Percentiles rank a stretch among this genome's conserved stretches.
Evolutionary conservation across 2,329 filamentous ascomycete genomes (phyloP).

Genomic region (Fusarium circinatum): DNA sequence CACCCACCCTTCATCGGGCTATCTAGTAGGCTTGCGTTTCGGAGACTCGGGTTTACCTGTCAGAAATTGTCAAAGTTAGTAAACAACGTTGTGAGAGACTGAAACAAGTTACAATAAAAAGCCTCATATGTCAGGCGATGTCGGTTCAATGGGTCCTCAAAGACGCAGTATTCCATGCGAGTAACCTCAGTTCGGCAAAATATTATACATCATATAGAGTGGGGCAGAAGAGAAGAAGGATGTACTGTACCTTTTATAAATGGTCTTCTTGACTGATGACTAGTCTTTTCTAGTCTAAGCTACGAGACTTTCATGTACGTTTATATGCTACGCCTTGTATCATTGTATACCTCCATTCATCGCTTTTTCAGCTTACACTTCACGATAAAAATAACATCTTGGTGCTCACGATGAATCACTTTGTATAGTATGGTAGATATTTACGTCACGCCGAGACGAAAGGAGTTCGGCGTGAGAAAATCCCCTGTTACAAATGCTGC

Average conservation of each 20-base stretch:
- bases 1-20: rapidly evolving
- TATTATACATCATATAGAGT: slow-evolving; percentile 14
- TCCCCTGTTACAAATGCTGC: not conserved
- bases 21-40: not conserved
- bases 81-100: not conserved
- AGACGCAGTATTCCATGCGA: slow-evolving; percentile 9
- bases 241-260: not conserved
- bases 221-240: rapidly evolving
- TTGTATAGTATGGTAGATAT: not conserved
- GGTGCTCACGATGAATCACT: slow-evolving; percentile 3
- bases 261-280: no score
- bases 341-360: rapidly evolving
- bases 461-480: not conserved
- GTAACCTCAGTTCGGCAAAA: slow-evolving; percentile 27
- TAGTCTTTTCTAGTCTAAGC: not conserved
- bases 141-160: slow-evolving; percentile 23
- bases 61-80: not conserved
- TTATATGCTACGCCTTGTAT: not conserved
- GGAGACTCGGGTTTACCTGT: not conserved
- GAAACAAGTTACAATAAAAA: not conserved
- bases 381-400: rapidly evolving
- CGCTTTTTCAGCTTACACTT: rapidly evolving
- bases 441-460: not conserved
- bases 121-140: slow-evolving; percentile 15
- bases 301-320: not conserved